phyloP scores from a whole-genome alignment of 164 flowering plant genomes.

The Buxus sempervirens region DNA sequence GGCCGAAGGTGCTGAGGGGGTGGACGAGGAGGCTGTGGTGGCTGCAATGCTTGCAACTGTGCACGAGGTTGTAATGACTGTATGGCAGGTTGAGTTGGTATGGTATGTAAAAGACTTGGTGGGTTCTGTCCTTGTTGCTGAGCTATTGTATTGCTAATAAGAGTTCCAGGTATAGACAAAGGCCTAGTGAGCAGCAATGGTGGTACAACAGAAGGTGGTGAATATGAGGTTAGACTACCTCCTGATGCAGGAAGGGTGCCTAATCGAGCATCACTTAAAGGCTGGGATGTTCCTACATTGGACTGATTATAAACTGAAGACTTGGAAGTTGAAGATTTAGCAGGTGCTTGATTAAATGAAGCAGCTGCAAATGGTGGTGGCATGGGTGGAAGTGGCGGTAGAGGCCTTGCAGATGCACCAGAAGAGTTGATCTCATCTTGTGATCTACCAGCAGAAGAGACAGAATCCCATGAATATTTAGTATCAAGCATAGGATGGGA shows the following conservation, averaged over 20 bases:
- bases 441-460: conserved; percentile 32
- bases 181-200: conserved; percentile 52
- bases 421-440: conserved; percentile 29
- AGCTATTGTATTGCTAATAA: conserved; percentile 39
- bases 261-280: conserved; percentile 34
- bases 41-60: conserved; percentile 84
- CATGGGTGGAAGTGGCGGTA: conserved; percentile 89
- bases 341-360: conserved; percentile 35
- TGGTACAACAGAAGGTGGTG: conserved; percentile 41
- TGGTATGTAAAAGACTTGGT: conserved; percentile 37
- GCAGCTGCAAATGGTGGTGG: conserved; percentile 70
- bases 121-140: conserved; percentile 54
- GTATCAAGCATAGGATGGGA: conserved; percentile 41
- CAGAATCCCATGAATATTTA: conserved; percentile 42
- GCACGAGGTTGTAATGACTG: conserved; percentile 49
- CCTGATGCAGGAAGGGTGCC: conserved; percentile 41
- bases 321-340: conserved; percentile 38
- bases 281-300: conserved; percentile 32
- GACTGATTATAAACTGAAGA: conserved; percentile 39
- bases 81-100: conserved; percentile 37
- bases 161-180: conserved; percentile 38
- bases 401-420: conserved; percentile 56
- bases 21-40: conserved; percentile 73
- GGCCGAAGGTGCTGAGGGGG: conserved; percentile 79
- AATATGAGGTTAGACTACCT: conserved; percentile 39